Conservation (phyloP, 1,284 basidiomycete species). For the Cryptococcus jaspeensis region DNA sequence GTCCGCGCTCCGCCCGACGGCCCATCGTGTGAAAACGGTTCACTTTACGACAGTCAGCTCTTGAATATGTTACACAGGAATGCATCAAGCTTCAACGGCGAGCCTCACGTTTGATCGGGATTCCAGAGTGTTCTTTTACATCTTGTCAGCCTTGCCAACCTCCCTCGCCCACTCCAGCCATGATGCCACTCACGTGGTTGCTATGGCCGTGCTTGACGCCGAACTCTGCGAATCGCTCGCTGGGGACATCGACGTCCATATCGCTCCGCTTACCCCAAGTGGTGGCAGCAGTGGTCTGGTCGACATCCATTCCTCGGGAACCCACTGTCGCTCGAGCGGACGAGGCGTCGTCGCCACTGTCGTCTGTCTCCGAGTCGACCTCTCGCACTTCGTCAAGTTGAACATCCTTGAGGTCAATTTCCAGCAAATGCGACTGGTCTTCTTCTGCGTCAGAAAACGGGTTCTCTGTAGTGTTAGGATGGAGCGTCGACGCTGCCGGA, state of each 20-base stretch:
- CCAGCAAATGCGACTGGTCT: neutral
- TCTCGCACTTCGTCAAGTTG: constrained; percentile 2
- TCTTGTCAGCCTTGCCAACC: no score
- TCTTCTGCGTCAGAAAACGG: neutral
- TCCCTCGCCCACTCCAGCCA: no score
- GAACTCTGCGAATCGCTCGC: no score
- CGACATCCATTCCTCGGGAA: neutral
- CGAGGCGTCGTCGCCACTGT: neutral
- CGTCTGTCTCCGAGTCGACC: neutral
- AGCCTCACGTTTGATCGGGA: constrained; percentile 1
- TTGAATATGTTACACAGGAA: neutral
- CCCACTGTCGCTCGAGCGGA: neutral
- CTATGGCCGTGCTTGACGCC: no score
- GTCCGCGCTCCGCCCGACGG: neutral
- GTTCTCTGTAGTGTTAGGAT: neutral
- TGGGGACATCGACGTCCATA: neutral
- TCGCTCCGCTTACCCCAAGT: neutral
- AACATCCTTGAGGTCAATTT: constrained; percentile 4
- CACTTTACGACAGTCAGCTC: constrained; percentile 3
- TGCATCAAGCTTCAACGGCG: neutral
- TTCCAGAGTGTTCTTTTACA: no score
- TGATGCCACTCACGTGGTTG: no score
- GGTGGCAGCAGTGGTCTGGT: neutral
- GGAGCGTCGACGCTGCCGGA: neutral
- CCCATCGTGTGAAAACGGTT: neutral